Conservation (phyloP, 2,329 filamentous ascomycete genomes). For the Colletotrichum sp. region DNA sequence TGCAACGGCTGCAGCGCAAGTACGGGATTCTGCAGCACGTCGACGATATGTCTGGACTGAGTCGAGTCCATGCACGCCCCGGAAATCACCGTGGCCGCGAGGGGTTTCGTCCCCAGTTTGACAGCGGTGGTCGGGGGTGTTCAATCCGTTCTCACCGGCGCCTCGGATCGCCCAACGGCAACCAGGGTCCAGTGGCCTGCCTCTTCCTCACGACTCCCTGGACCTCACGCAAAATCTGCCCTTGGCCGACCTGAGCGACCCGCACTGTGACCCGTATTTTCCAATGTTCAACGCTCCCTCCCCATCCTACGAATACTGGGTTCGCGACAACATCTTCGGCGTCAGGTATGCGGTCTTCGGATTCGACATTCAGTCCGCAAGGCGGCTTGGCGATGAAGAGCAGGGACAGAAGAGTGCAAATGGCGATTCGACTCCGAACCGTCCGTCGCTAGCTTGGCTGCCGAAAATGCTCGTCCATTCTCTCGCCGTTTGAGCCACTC, state of each 20-base stretch:
- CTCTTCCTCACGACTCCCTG: background rate
- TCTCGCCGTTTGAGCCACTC: background rate
- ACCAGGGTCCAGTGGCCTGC: background rate
- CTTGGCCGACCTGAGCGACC: conserved; percentile 15
- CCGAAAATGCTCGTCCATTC: background rate
- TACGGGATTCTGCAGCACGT: background rate
- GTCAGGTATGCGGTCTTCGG: background rate
- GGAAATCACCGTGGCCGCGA: conserved; percentile 2
- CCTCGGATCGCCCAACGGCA: background rate
- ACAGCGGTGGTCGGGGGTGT: background rate
- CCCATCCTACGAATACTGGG: background rate
- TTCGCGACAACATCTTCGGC: background rate
- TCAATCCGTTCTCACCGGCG: background rate
- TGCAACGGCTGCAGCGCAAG: background rate
- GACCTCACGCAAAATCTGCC: background rate
- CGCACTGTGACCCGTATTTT: background rate
- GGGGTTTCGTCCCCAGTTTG: background rate
- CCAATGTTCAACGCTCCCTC: background rate
- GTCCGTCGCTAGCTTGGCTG: background rate
- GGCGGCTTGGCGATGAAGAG: background rate
- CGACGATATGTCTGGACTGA: background rate
- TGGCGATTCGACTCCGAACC: background rate
- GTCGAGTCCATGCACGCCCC: background rate
- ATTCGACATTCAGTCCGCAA: background rate
- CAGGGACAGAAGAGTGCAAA: background rate